Evolutionary conservation across 805 yeast species (phyloP).

Genomic region (Zygosaccharomyces kombuchaensis): DNA sequence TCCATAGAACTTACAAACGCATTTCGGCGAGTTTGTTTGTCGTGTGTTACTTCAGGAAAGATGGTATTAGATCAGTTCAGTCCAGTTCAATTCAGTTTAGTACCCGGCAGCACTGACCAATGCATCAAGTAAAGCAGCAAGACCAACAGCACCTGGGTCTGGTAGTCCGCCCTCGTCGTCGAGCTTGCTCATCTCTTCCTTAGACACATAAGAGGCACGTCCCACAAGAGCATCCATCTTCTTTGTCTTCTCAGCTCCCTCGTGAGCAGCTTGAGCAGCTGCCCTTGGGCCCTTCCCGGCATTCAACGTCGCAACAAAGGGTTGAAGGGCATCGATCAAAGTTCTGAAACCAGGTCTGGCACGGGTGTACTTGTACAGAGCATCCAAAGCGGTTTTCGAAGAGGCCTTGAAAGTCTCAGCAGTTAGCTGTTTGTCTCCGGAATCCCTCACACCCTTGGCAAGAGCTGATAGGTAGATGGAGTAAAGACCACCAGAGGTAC

Average conservation of each 20-base stretch:
- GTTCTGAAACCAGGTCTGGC: conserved; percentile 90
- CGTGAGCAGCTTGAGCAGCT: conserved; percentile 65
- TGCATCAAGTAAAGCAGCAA: conserved; percentile 47
- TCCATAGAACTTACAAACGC: no score
- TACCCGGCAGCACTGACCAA: conserved; percentile 21
- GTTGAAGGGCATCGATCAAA: conserved; percentile 81
- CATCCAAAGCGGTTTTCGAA: conserved; percentile 73
- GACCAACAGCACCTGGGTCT: conserved; percentile 93
- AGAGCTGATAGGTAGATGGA: conserved; percentile 80
- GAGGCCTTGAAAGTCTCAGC: conserved; percentile 52
- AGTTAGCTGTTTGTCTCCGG: conserved; percentile 31
- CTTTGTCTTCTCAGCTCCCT: conserved; percentile 75
- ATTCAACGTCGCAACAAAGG: conserved; percentile 65
- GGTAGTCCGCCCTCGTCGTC: conserved; percentile 66
- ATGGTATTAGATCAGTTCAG: background rate
- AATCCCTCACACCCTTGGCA: conserved; percentile 45
- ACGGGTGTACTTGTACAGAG: conserved; percentile 77
- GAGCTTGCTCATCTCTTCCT: conserved; percentile 39
- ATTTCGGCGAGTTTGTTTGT: no score
- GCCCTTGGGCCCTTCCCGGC: conserved; percentile 48
- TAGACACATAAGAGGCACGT: conserved; percentile 86
- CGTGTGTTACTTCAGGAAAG: no score
- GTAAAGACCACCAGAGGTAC: conserved; percentile 92
- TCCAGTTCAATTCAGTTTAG: background rate
- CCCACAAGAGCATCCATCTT: conserved; percentile 82